Conservation (phyloP, 768 basidiomycete species). For the Suillus ampliporus region DNA sequence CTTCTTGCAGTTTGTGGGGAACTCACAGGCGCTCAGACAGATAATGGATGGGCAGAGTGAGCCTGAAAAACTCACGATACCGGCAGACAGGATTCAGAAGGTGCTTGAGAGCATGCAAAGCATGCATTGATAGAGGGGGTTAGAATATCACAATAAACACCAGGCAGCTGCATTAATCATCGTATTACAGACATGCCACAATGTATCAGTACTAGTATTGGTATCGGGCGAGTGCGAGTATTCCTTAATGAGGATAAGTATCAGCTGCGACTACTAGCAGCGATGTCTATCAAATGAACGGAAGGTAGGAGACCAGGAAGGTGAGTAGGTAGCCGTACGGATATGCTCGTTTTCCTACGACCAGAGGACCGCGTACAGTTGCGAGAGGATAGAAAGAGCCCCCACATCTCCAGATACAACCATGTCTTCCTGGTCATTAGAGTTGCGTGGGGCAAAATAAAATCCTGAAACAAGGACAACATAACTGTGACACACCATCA, state of each 20-base stretch:
- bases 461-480: conserved; percentile 91
- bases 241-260: not conserved
- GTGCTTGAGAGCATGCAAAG: conserved; percentile 57
- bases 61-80: conserved; percentile 59
- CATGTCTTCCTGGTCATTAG: conserved; percentile 27
- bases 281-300: conserved; percentile 4
- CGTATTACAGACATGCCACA: conserved; percentile 18
- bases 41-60: conserved; percentile 63
- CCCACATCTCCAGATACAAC: conserved; percentile 9
- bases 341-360: not conserved
- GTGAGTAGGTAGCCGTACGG: conserved; percentile 11
- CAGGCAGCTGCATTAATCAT: not conserved
- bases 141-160: not conserved
- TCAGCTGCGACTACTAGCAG: not conserved
- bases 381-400: conserved; percentile 10
- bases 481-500: conserved; percentile 60
- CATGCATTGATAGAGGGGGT: conserved; percentile 50
- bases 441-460: conserved; percentile 75
- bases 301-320: conserved; percentile 17
- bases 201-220: conserved; percentile 27
- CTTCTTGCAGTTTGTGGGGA: conserved; percentile 52
- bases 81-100: conserved; percentile 42
- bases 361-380: conserved; percentile 10
- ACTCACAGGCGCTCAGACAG: conserved; percentile 49
- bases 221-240: not conserved